Evolutionary conservation across 306 rosid genomes (phyloP), one percentile per base, ranked within the genome.

Genomic region (Ormosia emarginata): DNA sequence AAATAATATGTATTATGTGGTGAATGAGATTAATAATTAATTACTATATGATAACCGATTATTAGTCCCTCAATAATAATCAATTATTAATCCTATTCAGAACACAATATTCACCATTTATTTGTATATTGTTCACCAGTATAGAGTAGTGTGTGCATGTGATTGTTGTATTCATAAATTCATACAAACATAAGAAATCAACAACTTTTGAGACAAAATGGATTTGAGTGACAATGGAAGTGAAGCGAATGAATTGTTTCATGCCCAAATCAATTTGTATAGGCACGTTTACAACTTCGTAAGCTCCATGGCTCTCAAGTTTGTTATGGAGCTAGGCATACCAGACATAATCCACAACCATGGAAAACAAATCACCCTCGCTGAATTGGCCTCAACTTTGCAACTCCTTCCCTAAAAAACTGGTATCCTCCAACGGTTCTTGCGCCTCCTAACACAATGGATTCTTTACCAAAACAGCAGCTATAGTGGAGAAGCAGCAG

Each of bases 261-360:
- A 67, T 66, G 84, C 81, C 39, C 87, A 84, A 32, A n/a, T 86
- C 40, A 84, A 87, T 59, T 53, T 87, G 84, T 81, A 73, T 36
- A 87, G 61, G 9, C 86, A 80, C 8, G 2, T 76, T 0, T 65
- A 58, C 8, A 24, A 34, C 62, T 77, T 3, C 76, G 17, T 77
- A 0, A 81, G 74, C 75, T 81, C 84, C 62, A 87, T 87, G 90
- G 72, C 85, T 14, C 73, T 87, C 2, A 78, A 81, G 11, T 67
- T 67, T 33, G 82, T 67, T 1, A 15, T 87, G 53, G 61, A 84
- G 73, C 77, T 87, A 1, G 75, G 79, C 79, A 67, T 87, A 30
- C 84, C 86, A 0, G 84, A 87, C 55, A n/a, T 52, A 29, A 84
- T 87, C 49, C 29, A 84, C 57, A 53, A n/a, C 39, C 76, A 87